Evolutionary conservation across 139 green algal genomes (phyloP).

Genomic region (Medakamo hakoo): DNA sequence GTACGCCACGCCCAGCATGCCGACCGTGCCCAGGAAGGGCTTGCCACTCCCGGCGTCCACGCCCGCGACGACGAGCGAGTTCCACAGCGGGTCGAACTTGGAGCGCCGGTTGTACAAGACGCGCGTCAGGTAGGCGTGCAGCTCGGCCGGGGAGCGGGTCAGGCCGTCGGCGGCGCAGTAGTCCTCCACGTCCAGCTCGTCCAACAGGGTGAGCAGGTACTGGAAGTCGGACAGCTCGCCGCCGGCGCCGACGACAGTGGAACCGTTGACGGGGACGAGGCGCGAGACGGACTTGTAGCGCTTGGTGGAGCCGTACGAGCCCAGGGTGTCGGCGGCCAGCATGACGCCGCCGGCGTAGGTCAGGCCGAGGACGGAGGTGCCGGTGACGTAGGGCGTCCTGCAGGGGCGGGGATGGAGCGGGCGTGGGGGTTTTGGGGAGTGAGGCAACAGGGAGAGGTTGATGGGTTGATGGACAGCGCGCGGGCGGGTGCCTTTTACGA

Average conservation of each 20-base stretch:
- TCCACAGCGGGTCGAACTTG: conserved; percentile 94
- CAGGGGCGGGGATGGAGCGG: conserved; percentile 21
- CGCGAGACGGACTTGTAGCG: conserved; percentile 90
- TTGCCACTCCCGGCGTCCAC: conserved; percentile 22
- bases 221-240: conserved; percentile 92
- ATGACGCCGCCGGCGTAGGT: conserved; percentile 93
- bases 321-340: conserved; percentile 83
- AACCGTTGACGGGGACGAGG: conserved; percentile 57
- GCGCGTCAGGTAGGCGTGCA: conserved; percentile 77
- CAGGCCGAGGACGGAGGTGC: conserved; percentile 81
- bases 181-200: conserved; percentile 82
- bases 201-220: conserved; percentile 71
- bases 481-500: too few relatives aligned
- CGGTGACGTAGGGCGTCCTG: conserved; percentile 89
- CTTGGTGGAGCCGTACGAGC: conserved; percentile 89
- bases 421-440: background rate
- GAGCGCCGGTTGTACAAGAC: conserved; percentile 92
- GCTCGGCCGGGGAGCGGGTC: conserved; percentile 43
- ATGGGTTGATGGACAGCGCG: background rate
- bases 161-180: conserved; percentile 81
- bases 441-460: background rate
- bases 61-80: conserved; percentile 80
- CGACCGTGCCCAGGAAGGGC: conserved; percentile 66
- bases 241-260: conserved; percentile 55
- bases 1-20: conserved; percentile 90